phyloP scores from a whole-genome alignment of 345 rosid genomes.

The Heritiera littoralis region DNA sequence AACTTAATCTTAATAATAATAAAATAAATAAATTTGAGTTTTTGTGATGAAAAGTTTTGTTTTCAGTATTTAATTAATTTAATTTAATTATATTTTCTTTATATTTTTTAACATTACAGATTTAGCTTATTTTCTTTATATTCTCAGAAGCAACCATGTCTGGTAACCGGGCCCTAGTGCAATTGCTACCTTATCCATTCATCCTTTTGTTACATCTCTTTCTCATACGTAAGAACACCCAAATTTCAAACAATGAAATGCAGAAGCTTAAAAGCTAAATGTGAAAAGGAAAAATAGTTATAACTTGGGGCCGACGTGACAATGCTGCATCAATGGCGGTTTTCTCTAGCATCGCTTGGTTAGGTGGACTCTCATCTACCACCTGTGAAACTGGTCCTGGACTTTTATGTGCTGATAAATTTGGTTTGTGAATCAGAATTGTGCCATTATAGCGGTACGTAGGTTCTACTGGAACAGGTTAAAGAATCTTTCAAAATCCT shows the following conservation, averaged over 20 bases:
- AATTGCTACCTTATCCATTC: background rate
- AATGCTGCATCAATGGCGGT: constrained; percentile 12
- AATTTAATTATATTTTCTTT: too few species aligned
- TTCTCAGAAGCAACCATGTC: constrained; percentile 10
- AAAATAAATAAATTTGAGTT: background rate
- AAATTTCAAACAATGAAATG: background rate
- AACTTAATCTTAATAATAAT: background rate
- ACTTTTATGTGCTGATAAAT: background rate
- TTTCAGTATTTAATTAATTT: background rate
- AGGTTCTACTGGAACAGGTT: background rate
- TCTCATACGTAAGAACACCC: background rate
- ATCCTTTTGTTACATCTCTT: constrained; percentile 19
- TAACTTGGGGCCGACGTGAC: constrained; percentile 1
- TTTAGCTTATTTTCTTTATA: background rate
- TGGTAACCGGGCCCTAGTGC: constrained; percentile 12
- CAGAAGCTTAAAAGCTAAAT: background rate
- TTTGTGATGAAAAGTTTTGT: background rate
- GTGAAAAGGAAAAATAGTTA: background rate
- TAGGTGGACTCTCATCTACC: constrained; percentile 11
- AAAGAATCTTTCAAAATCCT: constrained; percentile 1
- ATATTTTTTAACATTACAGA: too few species aligned
- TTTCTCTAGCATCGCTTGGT: background rate
- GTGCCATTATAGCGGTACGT: background rate
- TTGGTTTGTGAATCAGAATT: background rate
- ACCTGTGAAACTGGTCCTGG: background rate